A percentile compares a stretch with the other conserved stretches of the same genome.
phyloP scores from a whole-genome alignment of 2,329 filamentous ascomycete species.

The Zasmidium angulare region DNA sequence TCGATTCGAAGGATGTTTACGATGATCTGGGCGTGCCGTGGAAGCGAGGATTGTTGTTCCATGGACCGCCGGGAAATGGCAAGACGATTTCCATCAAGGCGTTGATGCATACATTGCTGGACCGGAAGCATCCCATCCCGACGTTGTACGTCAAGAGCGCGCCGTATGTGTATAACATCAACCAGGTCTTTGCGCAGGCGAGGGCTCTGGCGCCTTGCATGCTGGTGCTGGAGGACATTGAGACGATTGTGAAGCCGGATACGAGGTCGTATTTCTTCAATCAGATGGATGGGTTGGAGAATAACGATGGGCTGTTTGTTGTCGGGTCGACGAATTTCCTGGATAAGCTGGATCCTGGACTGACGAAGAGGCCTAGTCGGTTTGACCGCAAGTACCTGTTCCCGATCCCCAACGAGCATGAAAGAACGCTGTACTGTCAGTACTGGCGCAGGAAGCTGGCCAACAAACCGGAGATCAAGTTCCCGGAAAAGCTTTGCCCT shows the following conservation, averaged over 20 bases:
- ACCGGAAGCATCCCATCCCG: constrained; percentile 34
- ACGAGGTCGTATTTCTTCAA: constrained; percentile 70
- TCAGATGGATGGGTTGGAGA: constrained; percentile 66
- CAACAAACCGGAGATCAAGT: constrained; percentile 58
- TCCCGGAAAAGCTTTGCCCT: constrained; percentile 57
- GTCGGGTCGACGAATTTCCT: constrained; percentile 46
- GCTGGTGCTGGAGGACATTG: constrained; percentile 70
- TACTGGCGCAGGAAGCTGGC: constrained; percentile 63
- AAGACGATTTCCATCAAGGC: constrained; percentile 48
- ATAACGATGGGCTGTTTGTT: constrained; percentile 70
- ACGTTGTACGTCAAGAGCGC: constrained; percentile 43
- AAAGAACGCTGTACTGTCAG: constrained; percentile 60
- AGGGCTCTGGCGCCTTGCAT: constrained; percentile 65
- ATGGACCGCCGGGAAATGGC: constrained; percentile 39
- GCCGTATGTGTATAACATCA: constrained; percentile 44
- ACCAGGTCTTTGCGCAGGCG: constrained; percentile 58
- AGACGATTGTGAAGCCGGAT: constrained; percentile 62
- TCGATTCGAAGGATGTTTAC: constrained; percentile 40
- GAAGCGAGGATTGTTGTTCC: constrained; percentile 44
- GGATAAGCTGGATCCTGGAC: constrained; percentile 65
- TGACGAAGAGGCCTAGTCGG: constrained; percentile 59
- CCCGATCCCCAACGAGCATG: constrained; percentile 48
- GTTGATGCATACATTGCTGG: constrained; percentile 40
- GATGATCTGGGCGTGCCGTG: constrained; percentile 47
- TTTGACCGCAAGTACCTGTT: constrained; percentile 69